Evolutionary conservation across 768 basidiomycete species (phyloP).

Genomic region (Trametes cinnabarina): DNA sequence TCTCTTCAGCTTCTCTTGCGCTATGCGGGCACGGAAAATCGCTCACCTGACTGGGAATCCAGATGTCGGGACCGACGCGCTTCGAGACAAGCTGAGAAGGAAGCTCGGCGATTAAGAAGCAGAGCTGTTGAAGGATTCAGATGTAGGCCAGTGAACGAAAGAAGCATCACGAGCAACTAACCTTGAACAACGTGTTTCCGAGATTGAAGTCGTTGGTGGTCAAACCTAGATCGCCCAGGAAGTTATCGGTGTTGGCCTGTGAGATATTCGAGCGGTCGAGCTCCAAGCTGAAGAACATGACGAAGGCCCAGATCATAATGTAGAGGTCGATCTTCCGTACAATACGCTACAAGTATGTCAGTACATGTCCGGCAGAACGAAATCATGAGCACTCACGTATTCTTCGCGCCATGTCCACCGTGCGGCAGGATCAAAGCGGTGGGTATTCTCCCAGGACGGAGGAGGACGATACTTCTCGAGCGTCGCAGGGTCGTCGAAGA

Average conservation of each 20-base stretch:
- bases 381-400: slow-evolving; percentile 34
- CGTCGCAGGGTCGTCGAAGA: slow-evolving; percentile 56
- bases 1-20: neutral
- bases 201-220: slow-evolving; percentile 65
- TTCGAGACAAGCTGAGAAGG: slow-evolving; percentile 70
- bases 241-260: slow-evolving; percentile 69
- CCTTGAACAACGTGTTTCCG: slow-evolving; percentile 57
- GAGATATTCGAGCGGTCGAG: slow-evolving; percentile 60
- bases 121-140: slow-evolving; percentile 13
- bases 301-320: slow-evolving; percentile 58
- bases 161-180: slow-evolving; percentile 30
- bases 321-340: slow-evolving; percentile 59
- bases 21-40: neutral
- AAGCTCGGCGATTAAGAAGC: slow-evolving; percentile 46
- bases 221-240: slow-evolving; percentile 57
- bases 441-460: slow-evolving; percentile 54
- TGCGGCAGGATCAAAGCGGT: slow-evolving; percentile 62
- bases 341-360: slow-evolving; percentile 36
- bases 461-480: slow-evolving; percentile 53
- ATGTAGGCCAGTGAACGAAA: neutral
- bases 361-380: neutral
- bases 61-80: slow-evolving; percentile 63
- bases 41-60: slow-evolving; percentile 57
- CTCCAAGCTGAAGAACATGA: slow-evolving; percentile 65
- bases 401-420: slow-evolving; percentile 76